A percentile compares a stretch with the other conserved stretches of the same genome.
Conservation (phyloP, 2,329 filamentous ascomycete genomes). For the Scytalidium lignicola region DNA sequence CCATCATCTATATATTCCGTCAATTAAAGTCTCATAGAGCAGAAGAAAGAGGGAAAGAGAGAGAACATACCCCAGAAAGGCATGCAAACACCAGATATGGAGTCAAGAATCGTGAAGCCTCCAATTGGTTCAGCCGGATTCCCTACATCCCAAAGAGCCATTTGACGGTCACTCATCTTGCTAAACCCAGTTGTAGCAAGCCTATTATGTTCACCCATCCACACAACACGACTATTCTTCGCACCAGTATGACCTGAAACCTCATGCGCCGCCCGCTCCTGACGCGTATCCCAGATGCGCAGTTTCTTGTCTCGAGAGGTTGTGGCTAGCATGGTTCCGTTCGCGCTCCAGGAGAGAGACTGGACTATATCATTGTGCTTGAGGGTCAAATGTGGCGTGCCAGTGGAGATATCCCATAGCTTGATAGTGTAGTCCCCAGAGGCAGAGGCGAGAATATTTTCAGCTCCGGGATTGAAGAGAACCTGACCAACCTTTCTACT, state of each 20-base stretch:
- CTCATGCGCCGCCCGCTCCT: conserved; percentile 83
- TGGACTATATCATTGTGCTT: conserved; percentile 91
- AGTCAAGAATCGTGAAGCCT: conserved; percentile 86
- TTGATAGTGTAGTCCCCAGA: conserved; percentile 95
- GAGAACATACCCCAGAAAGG: conserved; percentile 78
- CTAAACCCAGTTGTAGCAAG: conserved; percentile 97
- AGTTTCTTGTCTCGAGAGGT: conserved; percentile 98
- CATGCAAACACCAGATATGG: conserved; percentile 97
- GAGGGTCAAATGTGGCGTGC: conserved; percentile 67
- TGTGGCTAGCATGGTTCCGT: conserved; percentile 79
- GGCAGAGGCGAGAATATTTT: conserved; percentile 90
- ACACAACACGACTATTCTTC: conserved; percentile 95
- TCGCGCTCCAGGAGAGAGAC: conserved; percentile 91
- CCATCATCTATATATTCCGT: conserved; percentile 60
- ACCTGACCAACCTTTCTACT: conserved; percentile 93
- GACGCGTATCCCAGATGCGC: conserved; percentile 93
- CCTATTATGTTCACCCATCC: conserved; percentile 95
- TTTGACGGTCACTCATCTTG: conserved; percentile 94
- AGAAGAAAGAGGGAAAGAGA: too few species aligned
- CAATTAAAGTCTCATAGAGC: neutral
- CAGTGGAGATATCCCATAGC: conserved; percentile 87
- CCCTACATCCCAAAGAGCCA: conserved; percentile 92
- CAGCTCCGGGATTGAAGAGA: conserved; percentile 92
- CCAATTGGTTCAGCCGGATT: conserved; percentile 75
- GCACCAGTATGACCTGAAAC: conserved; percentile 81